These are phyloP conservation scores for Trichoderma aggressivum DNA, from an alignment of 2,329 filamentous ascomycete species.

Conservation along the genomic window DNA sequence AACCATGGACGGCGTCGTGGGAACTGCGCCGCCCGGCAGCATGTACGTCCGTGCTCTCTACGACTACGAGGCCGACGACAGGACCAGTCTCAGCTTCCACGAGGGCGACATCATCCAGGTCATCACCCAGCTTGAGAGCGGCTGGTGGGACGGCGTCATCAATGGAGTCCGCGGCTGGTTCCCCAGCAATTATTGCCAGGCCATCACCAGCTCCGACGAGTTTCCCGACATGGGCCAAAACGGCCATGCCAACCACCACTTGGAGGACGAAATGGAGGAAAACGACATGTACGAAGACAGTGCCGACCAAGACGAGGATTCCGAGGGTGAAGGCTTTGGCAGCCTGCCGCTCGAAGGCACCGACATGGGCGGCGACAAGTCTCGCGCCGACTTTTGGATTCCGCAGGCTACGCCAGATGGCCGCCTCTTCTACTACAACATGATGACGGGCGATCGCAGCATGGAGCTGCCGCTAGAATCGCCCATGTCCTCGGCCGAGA, in stretches of 20 bases:
- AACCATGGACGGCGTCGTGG: constrained; percentile 60
- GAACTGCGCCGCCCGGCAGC: constrained; percentile 59
- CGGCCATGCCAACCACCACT: constrained; percentile 52
- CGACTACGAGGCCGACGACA: constrained; percentile 96
- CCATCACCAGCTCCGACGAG: constrained; percentile 75
- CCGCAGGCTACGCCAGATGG: constrained; percentile 94
- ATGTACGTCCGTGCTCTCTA: constrained; percentile 96
- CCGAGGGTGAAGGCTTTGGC: constrained; percentile 56
- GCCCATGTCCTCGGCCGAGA: constrained; percentile 74
- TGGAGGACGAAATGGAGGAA: constrained; percentile 61
- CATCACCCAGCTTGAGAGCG: constrained; percentile 94
- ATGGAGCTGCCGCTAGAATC: constrained; percentile 94
- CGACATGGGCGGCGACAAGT: constrained; percentile 57
- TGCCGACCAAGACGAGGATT: constrained; percentile 64
- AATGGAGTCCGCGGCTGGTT: constrained; percentile 98
- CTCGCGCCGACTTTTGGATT: constrained; percentile 96
- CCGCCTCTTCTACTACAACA: constrained; percentile 96
- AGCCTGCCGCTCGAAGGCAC: constrained; percentile 67
- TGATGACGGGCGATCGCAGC: constrained; percentile 89
- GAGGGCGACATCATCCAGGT: constrained; percentile 98
- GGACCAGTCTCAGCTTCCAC: constrained; percentile 93
- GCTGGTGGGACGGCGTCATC: constrained; percentile 99
- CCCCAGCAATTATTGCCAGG: constrained; percentile 95
- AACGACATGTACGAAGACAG: constrained; percentile 65
- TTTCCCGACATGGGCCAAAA: constrained; percentile 59